Evolutionary conservation across 441 rosid species (phyloP), one percentile per base, ranked within the genome.

Genomic region (Brassica hybrid): DNA sequence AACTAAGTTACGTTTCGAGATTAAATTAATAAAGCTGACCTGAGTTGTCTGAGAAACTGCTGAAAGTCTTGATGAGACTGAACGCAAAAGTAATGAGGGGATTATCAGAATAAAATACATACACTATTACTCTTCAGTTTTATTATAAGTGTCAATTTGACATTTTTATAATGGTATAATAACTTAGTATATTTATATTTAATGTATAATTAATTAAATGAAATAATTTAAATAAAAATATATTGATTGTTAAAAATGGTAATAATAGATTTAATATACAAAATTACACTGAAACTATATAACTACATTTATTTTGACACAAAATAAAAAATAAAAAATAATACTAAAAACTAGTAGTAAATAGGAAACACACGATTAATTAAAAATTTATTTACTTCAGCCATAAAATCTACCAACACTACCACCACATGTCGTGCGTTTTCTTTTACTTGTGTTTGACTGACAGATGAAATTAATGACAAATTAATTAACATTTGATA

Each of bases 371-470:
- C 32, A 27, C 32, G 1, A 45, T 25, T 36, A 56, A 21, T 34
- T 21, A 65, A 32, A 30, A 5, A 7, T 0, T 27, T 67, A 63
- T 27, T 65, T 1, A 52, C 25, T 13, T 5, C 14, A 58, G 66
- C 10, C 69, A 61, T 41, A 61, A 76, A 70, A 70, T 76, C 52
- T 17, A 12, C 54, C 17, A 56, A 66, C 58, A 72, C 9, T 50
- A 59, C 69, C 57, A 72, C 9, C 65, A 60, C 69, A 72, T 78
- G 77, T 72, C 81, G 25, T 72, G 69, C 81, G 73, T 67, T 72
- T 72, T 30, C 41, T 25, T 50, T 72, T 60, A 67, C 60, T 67
- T 45, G 67, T 59, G 63, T 78, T 78, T 77, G 81, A 78, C 81
- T 63, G 82, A 79, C 75, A 63, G 23, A 41, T 73, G 65, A 79